Base-by-base conservation (phyloP, 805 yeast species). In the Saccharomycopsis babjevae region DNA sequence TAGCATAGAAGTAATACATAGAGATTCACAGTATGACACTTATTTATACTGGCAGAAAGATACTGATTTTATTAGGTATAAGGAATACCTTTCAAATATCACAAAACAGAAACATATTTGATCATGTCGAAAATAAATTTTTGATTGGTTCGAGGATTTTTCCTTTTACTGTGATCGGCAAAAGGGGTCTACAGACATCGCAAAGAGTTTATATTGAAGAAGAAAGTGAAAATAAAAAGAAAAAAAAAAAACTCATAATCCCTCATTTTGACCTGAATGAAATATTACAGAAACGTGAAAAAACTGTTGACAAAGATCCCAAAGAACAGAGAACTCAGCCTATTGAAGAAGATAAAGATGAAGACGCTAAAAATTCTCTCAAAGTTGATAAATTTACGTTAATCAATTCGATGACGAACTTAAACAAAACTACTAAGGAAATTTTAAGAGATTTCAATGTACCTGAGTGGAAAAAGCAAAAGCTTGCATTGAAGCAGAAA, bases 381-480 rank as follows among this genome's bases (percentile, higher is more conserved):
- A 46, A 46, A 25, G 16, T 46, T 13, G 52, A 46, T 46, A 46
- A 46, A 32, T 46, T 46, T 46, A 5, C 52, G n/a, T 20, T 46
- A 22, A 68, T 42, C 67, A 70, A 56, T 25, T 71, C 73, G 1
- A 57, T 65, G 64, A 46, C 64, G 68, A 61, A 67, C 67, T 46
- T 69, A 71, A 57, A 66, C 64, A 52, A 65, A 64, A 16, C 46
- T 57, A 25, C 63, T 62, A 46, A 65, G 61, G 40, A 67, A 34
- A 38, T 61, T 11, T 63, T 68, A 15, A 60, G 63, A 59, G 40
- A 52, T 11, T 56, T 61, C 7, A 67, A 64, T 61, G 73, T 75
- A n/a, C 86, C 88, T 1, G 82, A 78, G 40, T 92, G 97, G 94
- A 74, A 81, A 66, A 79, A 84, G 66, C 84, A 90, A 66, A 84